Conservation (phyloP, 176 grass and related monocot genomes). For the Hordeum marinum region DNA sequence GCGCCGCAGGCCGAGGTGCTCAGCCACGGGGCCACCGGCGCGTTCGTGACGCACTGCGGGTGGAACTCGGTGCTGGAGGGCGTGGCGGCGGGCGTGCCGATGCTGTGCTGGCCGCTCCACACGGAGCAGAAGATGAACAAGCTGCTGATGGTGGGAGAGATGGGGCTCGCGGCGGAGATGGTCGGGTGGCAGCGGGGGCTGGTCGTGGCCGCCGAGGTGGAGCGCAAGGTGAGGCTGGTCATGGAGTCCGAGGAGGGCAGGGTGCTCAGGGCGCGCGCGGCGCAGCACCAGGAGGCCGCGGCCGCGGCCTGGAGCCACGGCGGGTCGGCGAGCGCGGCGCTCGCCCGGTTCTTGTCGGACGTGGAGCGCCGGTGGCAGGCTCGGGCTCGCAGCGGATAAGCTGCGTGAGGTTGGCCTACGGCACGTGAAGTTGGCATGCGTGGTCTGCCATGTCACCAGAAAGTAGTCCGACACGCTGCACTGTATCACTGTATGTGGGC, state of each 20-base stretch:
- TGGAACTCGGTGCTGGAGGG: constrained; percentile 46
- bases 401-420: background rate
- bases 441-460: background rate
- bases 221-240: constrained; percentile 22
- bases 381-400: background rate
- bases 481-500: no score
- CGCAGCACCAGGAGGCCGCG: background rate
- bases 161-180: constrained; percentile 9
- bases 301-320: background rate
- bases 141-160: constrained; percentile 39
- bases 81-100: constrained; percentile 14
- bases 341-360: background rate
- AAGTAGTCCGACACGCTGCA: no score
- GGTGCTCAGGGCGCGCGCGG: background rate
- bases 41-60: constrained; percentile 48
- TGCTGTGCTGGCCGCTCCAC: constrained; percentile 38
- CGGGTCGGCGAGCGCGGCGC: background rate
- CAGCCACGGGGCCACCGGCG: constrained; percentile 10
- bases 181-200: background rate
- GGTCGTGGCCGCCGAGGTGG: background rate
- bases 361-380: background rate
- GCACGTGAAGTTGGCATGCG: background rate
- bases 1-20: constrained; percentile 45
- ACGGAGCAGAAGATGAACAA: constrained; percentile 62
- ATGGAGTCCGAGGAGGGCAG: background rate